Evolutionary conservation across 371 early-diverging fungal species (phyloP).

Genomic region (Mucor lusitanicus): DNA sequence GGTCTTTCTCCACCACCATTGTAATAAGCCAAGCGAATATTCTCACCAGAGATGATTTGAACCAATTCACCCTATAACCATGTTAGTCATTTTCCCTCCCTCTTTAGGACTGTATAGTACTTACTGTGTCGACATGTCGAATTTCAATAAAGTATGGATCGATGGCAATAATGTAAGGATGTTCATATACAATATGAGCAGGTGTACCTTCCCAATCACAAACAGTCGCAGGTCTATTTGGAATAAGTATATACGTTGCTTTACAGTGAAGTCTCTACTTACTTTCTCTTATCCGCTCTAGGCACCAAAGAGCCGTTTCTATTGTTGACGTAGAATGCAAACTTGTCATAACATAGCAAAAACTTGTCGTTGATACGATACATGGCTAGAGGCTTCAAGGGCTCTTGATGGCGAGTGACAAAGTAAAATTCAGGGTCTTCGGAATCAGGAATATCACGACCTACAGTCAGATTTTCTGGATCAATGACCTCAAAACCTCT

Average conservation of each 20-base stretch:
- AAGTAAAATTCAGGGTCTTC: slow-evolving; percentile 81
- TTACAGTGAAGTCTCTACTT: slow-evolving; percentile 5
- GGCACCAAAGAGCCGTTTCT: slow-evolving; percentile 48
- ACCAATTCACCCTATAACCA: slow-evolving; percentile 42
- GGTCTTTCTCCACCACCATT: slow-evolving; percentile 42
- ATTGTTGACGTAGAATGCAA: slow-evolving; percentile 91
- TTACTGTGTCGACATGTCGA: slow-evolving; percentile 80
- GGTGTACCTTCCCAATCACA: slow-evolving; percentile 64
- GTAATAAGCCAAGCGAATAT: slow-evolving; percentile 51
- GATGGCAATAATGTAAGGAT: slow-evolving; percentile 89
- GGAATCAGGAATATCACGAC: slow-evolving; percentile 68
- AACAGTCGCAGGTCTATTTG: slow-evolving; percentile 33
- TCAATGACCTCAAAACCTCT: slow-evolving; percentile 88
- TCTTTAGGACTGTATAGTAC: background rate
- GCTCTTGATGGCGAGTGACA: slow-evolving; percentile 74
- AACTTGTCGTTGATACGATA: slow-evolving; percentile 76
- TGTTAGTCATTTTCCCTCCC: background rate
- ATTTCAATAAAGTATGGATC: slow-evolving; percentile 88
- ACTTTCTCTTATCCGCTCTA: slow-evolving; percentile 36
- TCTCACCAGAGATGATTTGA: slow-evolving; percentile 52
- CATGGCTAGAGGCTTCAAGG: slow-evolving; percentile 80
- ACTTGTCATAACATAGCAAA: slow-evolving; percentile 90
- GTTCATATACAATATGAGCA: slow-evolving; percentile 67
- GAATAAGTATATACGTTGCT: background rate
- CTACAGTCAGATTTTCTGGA: slow-evolving; percentile 70